Percentiles rank a stretch among this genome's conserved stretches.
Conservation (phyloP, 108 stramenopile species). For the Fragilariopsis cylindrus region DNA sequence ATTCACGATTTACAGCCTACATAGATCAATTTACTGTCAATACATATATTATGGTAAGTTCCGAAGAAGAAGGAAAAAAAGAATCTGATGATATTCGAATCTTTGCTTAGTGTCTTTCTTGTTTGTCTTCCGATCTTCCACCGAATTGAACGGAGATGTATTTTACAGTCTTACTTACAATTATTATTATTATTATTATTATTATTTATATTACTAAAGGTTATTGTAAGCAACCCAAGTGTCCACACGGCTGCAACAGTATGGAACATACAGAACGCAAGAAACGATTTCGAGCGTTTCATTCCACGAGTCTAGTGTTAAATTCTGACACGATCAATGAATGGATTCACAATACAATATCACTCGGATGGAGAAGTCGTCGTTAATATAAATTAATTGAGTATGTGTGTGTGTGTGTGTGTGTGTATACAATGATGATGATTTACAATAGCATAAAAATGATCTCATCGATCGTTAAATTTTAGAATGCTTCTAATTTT, state of each 20-base stretch:
- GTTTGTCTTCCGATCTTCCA: background rate
- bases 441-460: no score
- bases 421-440: no score
- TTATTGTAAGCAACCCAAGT: conserved; percentile 86
- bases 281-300: conserved; percentile 91
- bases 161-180: background rate
- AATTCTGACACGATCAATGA: no score
- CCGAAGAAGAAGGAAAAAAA: background rate
- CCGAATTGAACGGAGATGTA: background rate
- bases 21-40: conserved; percentile 96
- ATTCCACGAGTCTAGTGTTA: conserved; percentile 67
- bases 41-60: conserved; percentile 94
- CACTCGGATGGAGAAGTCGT: no score
- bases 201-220: background rate
- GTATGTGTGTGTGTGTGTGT: no score
- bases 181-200: background rate
- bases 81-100: background rate
- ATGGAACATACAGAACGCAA: conserved; percentile 92
- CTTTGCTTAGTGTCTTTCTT: background rate
- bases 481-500: no score
- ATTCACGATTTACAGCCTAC: conserved; percentile 88
- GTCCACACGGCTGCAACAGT: conserved; percentile 88
- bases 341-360: no score
- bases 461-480: no score
- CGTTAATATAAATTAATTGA: no score